phyloP scores from a whole-genome alignment of 1,139 yeast species.

The Taiozyma sp. region DNA sequence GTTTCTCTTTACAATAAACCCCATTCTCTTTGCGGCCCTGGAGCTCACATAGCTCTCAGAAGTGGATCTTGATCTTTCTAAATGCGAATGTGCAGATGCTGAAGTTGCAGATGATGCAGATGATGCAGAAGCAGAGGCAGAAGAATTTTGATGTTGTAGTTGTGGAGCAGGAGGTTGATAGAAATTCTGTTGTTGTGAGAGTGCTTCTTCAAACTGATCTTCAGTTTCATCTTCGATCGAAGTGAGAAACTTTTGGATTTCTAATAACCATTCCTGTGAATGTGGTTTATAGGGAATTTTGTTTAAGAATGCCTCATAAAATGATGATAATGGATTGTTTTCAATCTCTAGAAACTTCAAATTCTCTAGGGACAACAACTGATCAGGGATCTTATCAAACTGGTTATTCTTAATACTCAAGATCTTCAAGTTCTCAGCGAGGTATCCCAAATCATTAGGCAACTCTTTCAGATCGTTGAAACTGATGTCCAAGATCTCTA shows the following conservation, averaged over 20 bases:
- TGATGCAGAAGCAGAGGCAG: slow-evolving; percentile 13
- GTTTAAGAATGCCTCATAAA: slow-evolving; percentile 36
- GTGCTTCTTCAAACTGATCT: neutral
- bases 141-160: slow-evolving; percentile 1
- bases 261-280: slow-evolving; percentile 51
- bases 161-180: slow-evolving; percentile 5
- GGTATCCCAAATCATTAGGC: slow-evolving; percentile 34
- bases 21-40: slow-evolving; percentile 67
- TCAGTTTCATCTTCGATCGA: slow-evolving; percentile 13
- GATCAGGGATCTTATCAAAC: slow-evolving; percentile 52
- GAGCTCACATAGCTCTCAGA: slow-evolving; percentile 48
- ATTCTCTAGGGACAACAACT: slow-evolving; percentile 44
- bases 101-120: slow-evolving; percentile 3
- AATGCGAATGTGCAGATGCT: slow-evolving; percentile 12
- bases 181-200: slow-evolving; percentile 6
- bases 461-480: slow-evolving; percentile 45
- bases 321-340: slow-evolving; percentile 58
- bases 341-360: slow-evolving; percentile 63
- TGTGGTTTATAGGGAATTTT: slow-evolving; percentile 29
- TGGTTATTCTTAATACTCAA: slow-evolving; percentile 60
- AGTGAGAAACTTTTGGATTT: slow-evolving; percentile 38
- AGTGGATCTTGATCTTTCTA: slow-evolving; percentile 47
- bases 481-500: slow-evolving; percentile 69
- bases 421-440: slow-evolving; percentile 42
- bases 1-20: slow-evolving; percentile 45